Evolutionary conservation across 2,329 filamentous ascomycete genomes (phyloP), one percentile per base, ranked within the genome.

Genomic region (Metarhizium anisopliae): DNA sequence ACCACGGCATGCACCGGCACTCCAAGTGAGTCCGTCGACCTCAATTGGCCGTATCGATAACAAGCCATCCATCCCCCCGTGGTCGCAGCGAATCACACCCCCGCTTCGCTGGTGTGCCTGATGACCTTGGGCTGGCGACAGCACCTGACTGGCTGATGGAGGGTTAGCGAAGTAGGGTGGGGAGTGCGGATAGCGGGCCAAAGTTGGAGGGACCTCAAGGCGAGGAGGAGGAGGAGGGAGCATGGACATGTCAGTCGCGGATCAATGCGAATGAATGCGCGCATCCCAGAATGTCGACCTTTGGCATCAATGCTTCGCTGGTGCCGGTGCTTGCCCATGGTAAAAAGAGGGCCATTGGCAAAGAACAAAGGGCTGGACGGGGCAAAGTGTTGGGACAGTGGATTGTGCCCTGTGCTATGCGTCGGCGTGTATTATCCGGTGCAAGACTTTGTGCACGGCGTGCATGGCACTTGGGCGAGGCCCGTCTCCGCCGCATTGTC

Each of bases 131-230:
- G 52, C 51, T 55, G 52, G 53, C 52, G 49, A 51, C 55, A 56
- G 57, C 62, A 63, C 51, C 62, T 64, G 62, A 64, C 62, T 64
- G 62, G 61, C 56, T 62, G 50, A 25, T 57, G 54, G 58, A 55
- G 59, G 61, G 58, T 18, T 32, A 40, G 54, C 16, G 47, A 50
- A 20, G 38, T 47, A 38, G n/a, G 51, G 13, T 13, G n/a, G 30
- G 29, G 36, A 18, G 38, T 32, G 25, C 2, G 47, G 25, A 45
- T 53, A 42, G 36, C 36, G 10, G 40, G 32, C 7, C 32, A 35
- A 25, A 11, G 32, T 35, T 35, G 7, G 10, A 35, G 32, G 32
- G 35, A 51, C 29, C n/a, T 36, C 35, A 18, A 20, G 11, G 18
- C 29, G 11, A 13, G 47, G 47, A 49, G 8, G 20, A 16, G 10